These are phyloP conservation scores for Knufia fluminis DNA, from an alignment of 2,329 filamentous ascomycete species.

Conservation along the genomic window DNA sequence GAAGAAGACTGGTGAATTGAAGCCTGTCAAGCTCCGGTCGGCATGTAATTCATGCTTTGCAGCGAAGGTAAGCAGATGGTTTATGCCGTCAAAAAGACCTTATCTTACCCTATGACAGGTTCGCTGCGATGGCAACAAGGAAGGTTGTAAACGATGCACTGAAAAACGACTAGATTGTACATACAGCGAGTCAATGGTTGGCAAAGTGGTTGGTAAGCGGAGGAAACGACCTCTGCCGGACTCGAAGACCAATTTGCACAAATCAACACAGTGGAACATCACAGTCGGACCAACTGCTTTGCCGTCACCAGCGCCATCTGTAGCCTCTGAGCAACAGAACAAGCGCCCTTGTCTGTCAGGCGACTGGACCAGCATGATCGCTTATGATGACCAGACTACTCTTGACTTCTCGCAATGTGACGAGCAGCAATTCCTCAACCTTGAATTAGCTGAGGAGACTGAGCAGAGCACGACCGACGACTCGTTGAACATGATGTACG, in stretches of 20 bases:
- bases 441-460: not conserved
- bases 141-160: slow-evolving; percentile 20
- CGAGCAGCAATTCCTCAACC: slow-evolving; percentile 8
- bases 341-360: slow-evolving; percentile 5
- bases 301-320: slow-evolving; percentile 19
- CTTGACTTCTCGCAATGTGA: slow-evolving; percentile 14
- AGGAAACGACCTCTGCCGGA: slow-evolving; percentile 21
- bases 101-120: slow-evolving; percentile 16
- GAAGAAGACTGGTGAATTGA: slow-evolving; percentile 8
- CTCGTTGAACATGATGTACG: slow-evolving; percentile 5
- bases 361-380: slow-evolving; percentile 17
- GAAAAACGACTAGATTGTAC: slow-evolving; percentile 21
- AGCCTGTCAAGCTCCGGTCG: slow-evolving; percentile 21
- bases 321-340: slow-evolving; percentile 11
- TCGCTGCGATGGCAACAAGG: slow-evolving; percentile 23
- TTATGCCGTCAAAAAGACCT: not conserved
- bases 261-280: slow-evolving; percentile 2
- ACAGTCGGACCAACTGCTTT: slow-evolving; percentile 14
- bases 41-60: slow-evolving; percentile 23
- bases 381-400: slow-evolving; percentile 13
- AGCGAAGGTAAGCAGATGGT: slow-evolving; percentile 18
- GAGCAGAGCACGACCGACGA: not conserved
- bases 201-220: slow-evolving; percentile 23
- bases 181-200: slow-evolving; percentile 23
- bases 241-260: not conserved